phyloP scores from a whole-genome alignment of 192 early-diverging fungal genomes.

The Backusella luteola region DNA sequence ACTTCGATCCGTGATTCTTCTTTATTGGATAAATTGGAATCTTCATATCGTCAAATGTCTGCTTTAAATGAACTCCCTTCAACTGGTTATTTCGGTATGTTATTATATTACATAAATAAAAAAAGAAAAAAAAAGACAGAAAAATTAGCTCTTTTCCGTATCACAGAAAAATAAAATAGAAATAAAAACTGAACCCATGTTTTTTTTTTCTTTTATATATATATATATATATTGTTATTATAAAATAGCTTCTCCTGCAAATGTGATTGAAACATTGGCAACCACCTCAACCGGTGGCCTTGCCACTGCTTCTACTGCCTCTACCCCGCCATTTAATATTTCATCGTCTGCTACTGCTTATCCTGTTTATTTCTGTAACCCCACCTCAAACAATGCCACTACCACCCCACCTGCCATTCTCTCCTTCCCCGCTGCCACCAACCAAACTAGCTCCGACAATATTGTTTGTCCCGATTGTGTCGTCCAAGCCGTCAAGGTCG shows the following conservation, averaged over 20 bases:
- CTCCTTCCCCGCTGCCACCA: constrained; percentile 22
- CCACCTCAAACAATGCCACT: neutral
- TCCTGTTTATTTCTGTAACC: constrained; percentile 19
- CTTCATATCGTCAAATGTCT: constrained; percentile 11
- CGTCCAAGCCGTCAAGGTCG: constrained; percentile 42
- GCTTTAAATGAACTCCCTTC: constrained; percentile 3
- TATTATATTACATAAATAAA: neutral
- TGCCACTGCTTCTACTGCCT: neutral
- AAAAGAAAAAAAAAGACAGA: neutral
- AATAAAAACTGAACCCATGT: constrained; percentile 3
- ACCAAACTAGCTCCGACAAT: constrained; percentile 22
- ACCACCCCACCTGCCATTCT: constrained; percentile 1
- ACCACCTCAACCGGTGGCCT: neutral
- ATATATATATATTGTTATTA: neutral
- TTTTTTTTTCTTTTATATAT: neutral
- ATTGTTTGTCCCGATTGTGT: constrained; percentile 49
- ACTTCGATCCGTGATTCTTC: constrained; percentile 20
- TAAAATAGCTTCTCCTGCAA: neutral
- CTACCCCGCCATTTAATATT: constrained; percentile 24
- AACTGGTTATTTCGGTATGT: constrained; percentile 23
- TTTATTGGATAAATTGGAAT: constrained; percentile 29
- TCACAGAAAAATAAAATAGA: constrained; percentile 1
- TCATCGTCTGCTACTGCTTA: constrained; percentile 25
- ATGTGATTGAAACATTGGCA: neutral
- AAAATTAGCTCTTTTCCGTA: neutral